Percentiles rank a stretch among this genome's conserved stretches.
These are phyloP conservation scores for Saccharomycopsis olivae DNA, from an alignment of 805 yeast species.

Conservation along the genomic window DNA sequence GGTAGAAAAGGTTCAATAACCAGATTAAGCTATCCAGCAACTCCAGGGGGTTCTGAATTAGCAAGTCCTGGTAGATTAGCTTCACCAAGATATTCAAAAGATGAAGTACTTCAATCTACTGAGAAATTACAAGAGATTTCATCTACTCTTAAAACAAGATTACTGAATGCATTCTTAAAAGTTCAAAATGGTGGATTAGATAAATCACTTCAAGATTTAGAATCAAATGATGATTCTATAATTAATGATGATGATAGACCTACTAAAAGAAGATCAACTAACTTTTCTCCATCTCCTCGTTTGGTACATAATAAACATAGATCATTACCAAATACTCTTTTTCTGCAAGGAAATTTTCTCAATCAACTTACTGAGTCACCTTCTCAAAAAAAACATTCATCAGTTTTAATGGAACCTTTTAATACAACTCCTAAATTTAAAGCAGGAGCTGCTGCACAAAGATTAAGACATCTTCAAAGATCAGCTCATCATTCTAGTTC, in stretches of 20 bases:
- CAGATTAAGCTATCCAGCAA: slow-evolving; percentile 8
- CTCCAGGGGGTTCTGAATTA: slow-evolving; percentile 12
- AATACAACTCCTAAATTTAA: slow-evolving; percentile 13
- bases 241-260: background rate
- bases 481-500: background rate
- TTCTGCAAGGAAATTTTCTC: slow-evolving; percentile 5
- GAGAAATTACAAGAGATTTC: slow-evolving; percentile 19
- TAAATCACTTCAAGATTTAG: background rate
- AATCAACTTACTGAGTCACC: background rate
- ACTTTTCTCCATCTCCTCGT: background rate
- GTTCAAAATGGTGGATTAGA: slow-evolving; percentile 19
- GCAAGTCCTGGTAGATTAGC: background rate
- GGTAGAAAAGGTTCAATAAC: slow-evolving; percentile 7
- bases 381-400: background rate
- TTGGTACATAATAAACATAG: slow-evolving; percentile 8
- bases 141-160: slow-evolving; percentile 20
- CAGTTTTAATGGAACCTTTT: slow-evolving; percentile 16
- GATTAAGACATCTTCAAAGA: background rate
- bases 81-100: slow-evolving; percentile 5
- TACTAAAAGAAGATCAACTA: slow-evolving; percentile 1
- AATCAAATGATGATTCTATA: background rate
- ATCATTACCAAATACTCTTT: slow-evolving; percentile 10
- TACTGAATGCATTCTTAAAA: slow-evolving; percentile 22
- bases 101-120: slow-evolving; percentile 15
- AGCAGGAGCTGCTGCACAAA: background rate